Conservation (phyloP, 768 basidiomycete genomes). For the Leccinellum rugosiceps region DNA sequence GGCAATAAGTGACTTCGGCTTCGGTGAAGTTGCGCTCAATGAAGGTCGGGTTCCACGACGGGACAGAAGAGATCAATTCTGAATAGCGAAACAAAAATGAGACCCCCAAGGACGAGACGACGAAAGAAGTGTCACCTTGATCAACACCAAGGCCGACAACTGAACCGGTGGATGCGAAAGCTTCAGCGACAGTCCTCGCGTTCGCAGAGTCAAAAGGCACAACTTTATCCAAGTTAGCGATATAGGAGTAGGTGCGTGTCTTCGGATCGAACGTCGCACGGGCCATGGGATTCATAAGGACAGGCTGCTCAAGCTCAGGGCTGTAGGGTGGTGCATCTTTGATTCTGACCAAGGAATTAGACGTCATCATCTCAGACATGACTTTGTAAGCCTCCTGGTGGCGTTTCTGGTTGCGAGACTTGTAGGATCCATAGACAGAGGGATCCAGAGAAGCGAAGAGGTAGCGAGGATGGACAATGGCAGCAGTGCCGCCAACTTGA, state of each 20-base stretch:
- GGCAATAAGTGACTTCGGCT: conserved; percentile 84
- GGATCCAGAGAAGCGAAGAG: conserved; percentile 83
- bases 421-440: conserved; percentile 75
- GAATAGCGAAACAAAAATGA: conserved; percentile 9
- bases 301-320: conserved; percentile 79
- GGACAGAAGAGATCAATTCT: conserved; percentile 92
- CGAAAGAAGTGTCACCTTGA: conserved; percentile 56
- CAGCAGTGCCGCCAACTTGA: conserved; percentile 92
- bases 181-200: conserved; percentile 56
- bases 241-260: conserved; percentile 84
- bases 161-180: conserved; percentile 33
- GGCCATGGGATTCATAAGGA: conserved; percentile 90
- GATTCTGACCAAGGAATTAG: conserved; percentile 89
- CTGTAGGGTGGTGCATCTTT: conserved; percentile 91
- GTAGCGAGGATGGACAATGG: conserved; percentile 88
- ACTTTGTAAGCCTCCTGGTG: conserved; percentile 76
- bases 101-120: background rate
- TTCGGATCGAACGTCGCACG: conserved; percentile 79
- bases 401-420: conserved; percentile 60
- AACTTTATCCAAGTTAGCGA: conserved; percentile 52
- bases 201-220: conserved; percentile 62
- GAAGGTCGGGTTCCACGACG: conserved; percentile 85
- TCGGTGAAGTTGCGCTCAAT: conserved; percentile 91
- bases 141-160: conserved; percentile 84
- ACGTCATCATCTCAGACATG: conserved; percentile 96